phyloP scores from a whole-genome alignment of 2,329 filamentous ascomycete genomes.

The Trichoderma koningii region DNA sequence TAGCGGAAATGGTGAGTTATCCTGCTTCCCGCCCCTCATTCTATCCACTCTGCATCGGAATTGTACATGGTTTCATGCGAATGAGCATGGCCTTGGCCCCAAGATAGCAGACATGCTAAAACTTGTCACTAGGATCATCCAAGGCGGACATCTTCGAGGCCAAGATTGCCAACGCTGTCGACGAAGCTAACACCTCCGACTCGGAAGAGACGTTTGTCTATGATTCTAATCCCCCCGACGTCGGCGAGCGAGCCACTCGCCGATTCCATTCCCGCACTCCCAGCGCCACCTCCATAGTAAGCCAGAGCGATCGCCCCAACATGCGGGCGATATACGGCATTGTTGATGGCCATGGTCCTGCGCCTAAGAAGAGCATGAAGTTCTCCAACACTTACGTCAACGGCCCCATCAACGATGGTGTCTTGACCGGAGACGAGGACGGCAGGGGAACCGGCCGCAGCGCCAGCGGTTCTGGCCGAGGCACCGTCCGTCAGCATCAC shows the following conservation, averaged over 20 bases:
- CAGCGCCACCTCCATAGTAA: conserved; percentile 82
- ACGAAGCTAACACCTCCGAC: conserved; percentile 94
- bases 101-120: not conserved
- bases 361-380: conserved; percentile 87
- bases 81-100: not conserved
- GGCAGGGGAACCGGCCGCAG: conserved; percentile 65
- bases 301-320: conserved; percentile 63
- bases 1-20: conserved; percentile 69
- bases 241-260: conserved; percentile 58
- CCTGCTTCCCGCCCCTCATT: not conserved
- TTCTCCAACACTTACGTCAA: conserved; percentile 77
- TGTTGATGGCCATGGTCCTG: conserved; percentile 57
- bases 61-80: too few species aligned
- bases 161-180: conserved; percentile 92
- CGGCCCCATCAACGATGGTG: conserved; percentile 55
- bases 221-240: conserved; percentile 88
- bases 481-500: conserved; percentile 75
- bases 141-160: conserved; percentile 99
- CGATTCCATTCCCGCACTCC: conserved; percentile 93
- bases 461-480: conserved; percentile 62
- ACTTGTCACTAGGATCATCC: conserved; percentile 65
- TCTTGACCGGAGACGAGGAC: conserved; percentile 64
- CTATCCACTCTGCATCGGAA: not conserved
- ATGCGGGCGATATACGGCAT: conserved; percentile 67
- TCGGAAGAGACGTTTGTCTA: conserved; percentile 99